These are phyloP conservation scores for Paradendryphiella salina DNA, from an alignment of 2,329 filamentous ascomycete species.

Conservation along the genomic window DNA sequence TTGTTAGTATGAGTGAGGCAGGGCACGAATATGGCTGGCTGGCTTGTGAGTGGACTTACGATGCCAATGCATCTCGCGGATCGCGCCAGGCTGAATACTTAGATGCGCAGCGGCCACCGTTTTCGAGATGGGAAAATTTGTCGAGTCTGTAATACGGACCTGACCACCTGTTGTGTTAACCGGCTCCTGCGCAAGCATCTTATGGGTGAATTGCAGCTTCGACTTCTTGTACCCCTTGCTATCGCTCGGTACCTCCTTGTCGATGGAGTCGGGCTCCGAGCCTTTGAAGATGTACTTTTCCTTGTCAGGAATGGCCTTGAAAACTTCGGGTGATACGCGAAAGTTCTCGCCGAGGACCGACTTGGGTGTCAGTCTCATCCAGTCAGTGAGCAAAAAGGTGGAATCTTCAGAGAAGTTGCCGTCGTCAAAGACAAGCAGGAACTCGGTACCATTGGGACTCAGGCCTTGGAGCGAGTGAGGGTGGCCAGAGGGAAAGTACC, in stretches of 20 bases:
- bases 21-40: neutral
- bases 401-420: conserved; percentile 65
- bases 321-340: conserved; percentile 70
- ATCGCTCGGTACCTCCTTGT: conserved; percentile 63
- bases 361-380: conserved; percentile 72
- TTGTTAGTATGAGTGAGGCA: neutral
- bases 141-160: conserved; percentile 75
- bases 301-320: conserved; percentile 65
- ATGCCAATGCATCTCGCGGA: conserved; percentile 84
- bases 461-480: conserved; percentile 78
- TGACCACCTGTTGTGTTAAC: conserved; percentile 68
- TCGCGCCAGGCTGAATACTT: conserved; percentile 69
- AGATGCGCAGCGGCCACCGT: conserved; percentile 74
- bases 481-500: conserved; percentile 79
- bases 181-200: conserved; percentile 70
- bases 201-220: conserved; percentile 69
- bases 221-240: conserved; percentile 67
- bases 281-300: conserved; percentile 81
- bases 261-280: conserved; percentile 64
- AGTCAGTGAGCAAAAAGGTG: conserved; percentile 74
- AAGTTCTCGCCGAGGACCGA: conserved; percentile 76
- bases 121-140: conserved; percentile 73
- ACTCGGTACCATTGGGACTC: conserved; percentile 66
- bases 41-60: conserved; percentile 40
- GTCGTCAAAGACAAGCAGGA: conserved; percentile 65